Base-by-base conservation (phyloP, 192 early-diverging fungal genomes). In the Coemansia umbellata region DNA sequence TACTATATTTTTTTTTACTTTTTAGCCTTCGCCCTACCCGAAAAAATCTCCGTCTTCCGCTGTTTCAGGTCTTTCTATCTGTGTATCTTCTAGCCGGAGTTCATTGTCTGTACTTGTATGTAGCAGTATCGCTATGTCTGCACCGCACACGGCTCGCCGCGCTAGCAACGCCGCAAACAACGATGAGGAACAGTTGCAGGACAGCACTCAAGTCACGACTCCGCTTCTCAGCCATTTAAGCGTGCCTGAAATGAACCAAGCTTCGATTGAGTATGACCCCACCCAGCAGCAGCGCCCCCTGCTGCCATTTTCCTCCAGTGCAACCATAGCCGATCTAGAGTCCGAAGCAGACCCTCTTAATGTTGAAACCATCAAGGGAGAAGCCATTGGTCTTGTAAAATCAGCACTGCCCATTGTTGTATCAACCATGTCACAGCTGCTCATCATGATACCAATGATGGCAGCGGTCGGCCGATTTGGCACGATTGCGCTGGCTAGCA, bases 401-500 rank as follows among this genome's bases (percentile, higher is more conserved):
- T 58, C 60, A 23, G 51, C 71, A n/a, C 33, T 68, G 30, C 71
- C 71, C 5, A 67, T 74, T 14, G 60, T 74, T 1, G n/a, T 56
- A 21, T 67, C 71, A 5, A 62, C 55, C 9, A 56, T 66, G 40
- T 55, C 65, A 15, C 64, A 67, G 56, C 39, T 74, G 7, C 31
- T 74, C 10, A 21, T 67, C 17, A 54, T 67, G 71, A 26, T 68
- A 2, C 71, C 71, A 14, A 41, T 74, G 42, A 60, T 68, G 48
- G 50, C 65, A 17, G 71, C 80, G 0, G 69, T 87, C 11, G 85
- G 87, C 19, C 81, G 80, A 37, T 61, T 86, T 40, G 80, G 81
- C 13, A 65, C 79, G 26, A 54, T 74, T 21, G 83, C 86, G 50
- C 67, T 90, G 41, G 87, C 85, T 13, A 83, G 84, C 5, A 80